Conservation (phyloP, 2,329 filamentous ascomycete species). For the Shiraia sp. region DNA sequence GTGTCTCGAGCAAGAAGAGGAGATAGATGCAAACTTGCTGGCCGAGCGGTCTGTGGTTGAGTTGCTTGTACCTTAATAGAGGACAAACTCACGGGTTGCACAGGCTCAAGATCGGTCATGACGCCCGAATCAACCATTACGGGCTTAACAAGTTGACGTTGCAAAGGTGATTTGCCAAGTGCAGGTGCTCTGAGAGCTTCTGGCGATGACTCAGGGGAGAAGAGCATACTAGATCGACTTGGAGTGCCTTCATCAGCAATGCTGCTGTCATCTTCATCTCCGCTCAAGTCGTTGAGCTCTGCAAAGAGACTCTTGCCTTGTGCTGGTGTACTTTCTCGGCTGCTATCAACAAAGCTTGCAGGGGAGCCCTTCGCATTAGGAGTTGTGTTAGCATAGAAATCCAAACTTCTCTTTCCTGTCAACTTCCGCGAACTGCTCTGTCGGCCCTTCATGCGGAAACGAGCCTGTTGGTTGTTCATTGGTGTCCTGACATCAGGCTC, state of each 20-base stretch:
- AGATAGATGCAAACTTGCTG: slow-evolving; percentile 24
- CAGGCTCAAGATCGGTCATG: slow-evolving; percentile 65
- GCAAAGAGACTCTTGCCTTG: slow-evolving; percentile 83
- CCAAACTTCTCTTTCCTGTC: slow-evolving; percentile 63
- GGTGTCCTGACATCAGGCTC: slow-evolving; percentile 67
- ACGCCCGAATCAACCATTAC: slow-evolving; percentile 63
- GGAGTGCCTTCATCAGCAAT: slow-evolving; percentile 39
- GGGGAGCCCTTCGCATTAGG: slow-evolving; percentile 60
- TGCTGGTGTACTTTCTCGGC: slow-evolving; percentile 51
- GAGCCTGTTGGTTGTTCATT: slow-evolving; percentile 64
- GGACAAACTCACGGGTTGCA: slow-evolving; percentile 35
- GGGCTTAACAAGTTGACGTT: slow-evolving; percentile 27
- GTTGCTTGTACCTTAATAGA: slow-evolving; percentile 36
- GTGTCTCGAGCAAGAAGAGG: slow-evolving; percentile 35
- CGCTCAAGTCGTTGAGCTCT: slow-evolving; percentile 79
- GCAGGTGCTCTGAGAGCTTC: slow-evolving; percentile 28
- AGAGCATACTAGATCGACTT: slow-evolving; percentile 35
- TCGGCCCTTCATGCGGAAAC: slow-evolving; percentile 72
- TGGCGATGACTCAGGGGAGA: slow-evolving; percentile 39
- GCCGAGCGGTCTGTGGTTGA: slow-evolving; percentile 21
- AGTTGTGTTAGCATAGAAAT: slow-evolving; percentile 63
- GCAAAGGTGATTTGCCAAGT: slow-evolving; percentile 26
- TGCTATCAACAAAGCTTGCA: slow-evolving; percentile 53
- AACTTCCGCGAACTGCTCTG: slow-evolving; percentile 60
- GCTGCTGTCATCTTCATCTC: slow-evolving; percentile 64